Evolutionary conservation across 306 rosid species (phyloP).

Genomic region (Hylodesmum podocarpum): DNA sequence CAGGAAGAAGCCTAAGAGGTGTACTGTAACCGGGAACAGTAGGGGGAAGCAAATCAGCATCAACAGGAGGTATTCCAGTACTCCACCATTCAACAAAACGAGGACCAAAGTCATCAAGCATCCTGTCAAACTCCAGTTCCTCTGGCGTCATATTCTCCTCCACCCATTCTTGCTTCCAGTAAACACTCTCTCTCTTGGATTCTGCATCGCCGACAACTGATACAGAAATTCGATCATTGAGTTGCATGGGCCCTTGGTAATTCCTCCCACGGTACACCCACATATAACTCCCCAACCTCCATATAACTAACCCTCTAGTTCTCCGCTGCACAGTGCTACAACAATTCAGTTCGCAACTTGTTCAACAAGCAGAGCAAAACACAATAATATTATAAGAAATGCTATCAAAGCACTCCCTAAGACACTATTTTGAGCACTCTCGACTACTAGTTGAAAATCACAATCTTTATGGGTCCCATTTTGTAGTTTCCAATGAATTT

Average conservation of each 20-base stretch:
- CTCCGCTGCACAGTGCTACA: conserved; percentile 75
- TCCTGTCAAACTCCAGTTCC: conserved; percentile 67
- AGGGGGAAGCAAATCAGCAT: conserved; percentile 88
- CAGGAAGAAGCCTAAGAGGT: conserved; percentile 91
- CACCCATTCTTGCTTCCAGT: conserved; percentile 33
- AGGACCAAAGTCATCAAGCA: conserved; percentile 85
- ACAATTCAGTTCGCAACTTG: conserved; percentile 46
- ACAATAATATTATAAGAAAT: neutral
- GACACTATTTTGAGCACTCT: too few species aligned
- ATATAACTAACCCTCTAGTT: conserved; percentile 82
- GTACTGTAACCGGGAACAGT: conserved; percentile 78
- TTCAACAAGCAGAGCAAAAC: neutral
- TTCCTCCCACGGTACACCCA: conserved; percentile 82
- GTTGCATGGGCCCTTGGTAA: conserved; percentile 61
- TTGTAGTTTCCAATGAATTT: too few species aligned
- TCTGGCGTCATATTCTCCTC: conserved; percentile 60
- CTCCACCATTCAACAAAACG: conserved; percentile 99
- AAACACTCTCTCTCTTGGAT: conserved; percentile 27
- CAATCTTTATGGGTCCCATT: too few species aligned
- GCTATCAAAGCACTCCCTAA: too few species aligned
- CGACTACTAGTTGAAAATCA: too few species aligned
- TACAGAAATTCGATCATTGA: conserved; percentile 37
- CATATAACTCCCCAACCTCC: conserved; percentile 94
- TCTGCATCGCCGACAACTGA: conserved; percentile 33
- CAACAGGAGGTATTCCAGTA: conserved; percentile 88